phyloP scores from a whole-genome alignment of 148 eudicot species.

The Fagopyrum esculentum region DNA sequence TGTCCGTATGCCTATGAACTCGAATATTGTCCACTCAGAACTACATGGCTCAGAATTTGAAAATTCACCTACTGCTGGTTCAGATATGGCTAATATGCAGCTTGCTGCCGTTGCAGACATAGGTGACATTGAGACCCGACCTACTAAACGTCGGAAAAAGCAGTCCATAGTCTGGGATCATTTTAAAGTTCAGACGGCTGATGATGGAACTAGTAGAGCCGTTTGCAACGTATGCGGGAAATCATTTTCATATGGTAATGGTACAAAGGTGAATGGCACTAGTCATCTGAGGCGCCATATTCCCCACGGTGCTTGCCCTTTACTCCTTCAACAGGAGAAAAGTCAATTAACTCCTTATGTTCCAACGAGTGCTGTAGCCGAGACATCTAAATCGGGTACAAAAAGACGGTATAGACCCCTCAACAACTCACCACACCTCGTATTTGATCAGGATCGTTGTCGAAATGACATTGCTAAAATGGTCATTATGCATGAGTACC shows the following conservation, averaged over 20 bases:
- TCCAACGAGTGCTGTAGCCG: slow-evolving; percentile 35
- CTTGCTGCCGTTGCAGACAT: slow-evolving; percentile 16
- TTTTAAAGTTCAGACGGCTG: slow-evolving; percentile 52
- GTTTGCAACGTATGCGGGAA: slow-evolving; percentile 67
- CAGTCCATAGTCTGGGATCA: slow-evolving; percentile 75
- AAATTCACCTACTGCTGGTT: slow-evolving; percentile 13
- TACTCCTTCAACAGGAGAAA: slow-evolving; percentile 44
- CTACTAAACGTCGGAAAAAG: slow-evolving; percentile 55
- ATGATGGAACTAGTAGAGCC: slow-evolving; percentile 62
- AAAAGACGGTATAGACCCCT: slow-evolving; percentile 48
- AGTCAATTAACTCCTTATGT: slow-evolving; percentile 34
- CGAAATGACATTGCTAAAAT: slow-evolving; percentile 67
- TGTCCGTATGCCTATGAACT: slow-evolving; percentile 10
- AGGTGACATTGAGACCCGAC: slow-evolving; percentile 20
- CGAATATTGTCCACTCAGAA: slow-evolving; percentile 18
- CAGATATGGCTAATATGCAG: slow-evolving; percentile 17
- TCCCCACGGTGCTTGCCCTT: slow-evolving; percentile 65
- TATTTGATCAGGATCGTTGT: slow-evolving; percentile 59
- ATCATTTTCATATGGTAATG: slow-evolving; percentile 73
- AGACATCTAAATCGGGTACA: slow-evolving; percentile 22
- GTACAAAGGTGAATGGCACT: slow-evolving; percentile 69
- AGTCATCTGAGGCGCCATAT: slow-evolving; percentile 79
- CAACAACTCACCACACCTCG: slow-evolving; percentile 31
- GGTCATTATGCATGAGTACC: slow-evolving; percentile 77
- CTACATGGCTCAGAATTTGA: slow-evolving; percentile 9